Evolutionary conservation across 2,329 filamentous ascomycete species (phyloP), one percentile per base, ranked within the genome.

Genomic region (Penicillium sp.): DNA sequence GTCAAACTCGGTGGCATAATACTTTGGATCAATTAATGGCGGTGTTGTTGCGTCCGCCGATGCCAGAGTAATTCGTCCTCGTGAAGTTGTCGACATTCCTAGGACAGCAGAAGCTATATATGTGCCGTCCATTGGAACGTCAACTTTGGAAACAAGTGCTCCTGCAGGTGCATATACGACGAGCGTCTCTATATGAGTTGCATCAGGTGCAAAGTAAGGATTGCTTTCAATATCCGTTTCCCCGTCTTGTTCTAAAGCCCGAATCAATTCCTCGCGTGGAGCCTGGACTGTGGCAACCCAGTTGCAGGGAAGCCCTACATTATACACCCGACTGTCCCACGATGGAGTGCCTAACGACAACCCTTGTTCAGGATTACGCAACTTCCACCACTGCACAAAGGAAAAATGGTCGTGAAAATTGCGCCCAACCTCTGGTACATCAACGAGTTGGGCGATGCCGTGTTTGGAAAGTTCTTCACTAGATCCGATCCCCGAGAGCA

Each of bases 281-380:
- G 70, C 61, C 14, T 63, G 64, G 8, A 62, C 57, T 2, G 73
- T 67, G 7, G 70, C 68, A 12, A 74, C 63, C 62, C 73, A 78
- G 60, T 78, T 73, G 46, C 65, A 54, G 0, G 74, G 74, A 3
- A 65, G 59, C 0, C 74, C 75, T 43, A 70, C 58, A 1, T 61
- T 53, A 58, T 75, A 77, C 20, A 74, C 70, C 0, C 71, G 69
- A 49, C 70, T 60, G 1, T 57, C 62, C 57, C 74, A 76, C 8
- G 71, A 52, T 2, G 72, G 66, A 38, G 74, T 75, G 1, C 62
- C 35, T 0, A 74, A 70, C 3, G 71, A 71, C 8, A 72, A 59
- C 64, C 73, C 74, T 0, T 66, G 65, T 6, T 65, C 67, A 14
- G 68, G 66, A 40, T 74, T 61, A 28, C 66, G 64, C 5, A 76